Evolutionary conservation across 768 basidiomycete genomes (phyloP), one percentile per base, ranked within the genome.

Genomic region (Mycena filopes): DNA sequence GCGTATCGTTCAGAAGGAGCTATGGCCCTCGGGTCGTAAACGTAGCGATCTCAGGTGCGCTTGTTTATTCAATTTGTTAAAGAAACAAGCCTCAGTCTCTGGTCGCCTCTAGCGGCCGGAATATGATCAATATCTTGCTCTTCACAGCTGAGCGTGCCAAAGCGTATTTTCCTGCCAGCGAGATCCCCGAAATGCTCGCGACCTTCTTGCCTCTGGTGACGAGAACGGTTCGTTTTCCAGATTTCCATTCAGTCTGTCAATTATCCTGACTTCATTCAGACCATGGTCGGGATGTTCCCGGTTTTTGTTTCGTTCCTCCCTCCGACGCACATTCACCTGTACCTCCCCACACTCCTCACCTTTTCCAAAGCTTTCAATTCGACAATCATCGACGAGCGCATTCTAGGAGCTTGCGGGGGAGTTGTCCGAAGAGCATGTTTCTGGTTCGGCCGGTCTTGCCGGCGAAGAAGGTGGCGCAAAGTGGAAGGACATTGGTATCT

Each of bases 401-500:
- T 94, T 49, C 79, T 94, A 8, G n/a, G 90, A 93, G 65, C 72
- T 94, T 7, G 86, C 87, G 54, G 91, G 89, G 40, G 82, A 87
- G 29, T 77, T 95, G 25, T 82, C 91, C 0, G 89, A 92, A 74
- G 89, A 92, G 71, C 89, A 93, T 71, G 82, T 90, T 25, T 77
- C 86, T 23, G 89, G 90, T 21, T 77, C 82, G 23, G 73, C 75
- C 41, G 86, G 87, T n/a, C 80, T 80, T 46, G 82, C 78, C n/a
- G 88, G 85, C 11, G 76, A 76, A 51, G 84, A 87, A 69, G 86
- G 84, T 53, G 83, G 84, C 41, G 84, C 88, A 10, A 77, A 80
- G 60, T 91, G 89, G 89, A 91, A 90, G 74, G 92, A 94, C 69
- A 85, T 98, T 38, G 96, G 96, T 15, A 96, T 99, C 58, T 96